Base-by-base conservation (phyloP, 768 basidiomycete genomes). In the Mycena maculata region DNA sequence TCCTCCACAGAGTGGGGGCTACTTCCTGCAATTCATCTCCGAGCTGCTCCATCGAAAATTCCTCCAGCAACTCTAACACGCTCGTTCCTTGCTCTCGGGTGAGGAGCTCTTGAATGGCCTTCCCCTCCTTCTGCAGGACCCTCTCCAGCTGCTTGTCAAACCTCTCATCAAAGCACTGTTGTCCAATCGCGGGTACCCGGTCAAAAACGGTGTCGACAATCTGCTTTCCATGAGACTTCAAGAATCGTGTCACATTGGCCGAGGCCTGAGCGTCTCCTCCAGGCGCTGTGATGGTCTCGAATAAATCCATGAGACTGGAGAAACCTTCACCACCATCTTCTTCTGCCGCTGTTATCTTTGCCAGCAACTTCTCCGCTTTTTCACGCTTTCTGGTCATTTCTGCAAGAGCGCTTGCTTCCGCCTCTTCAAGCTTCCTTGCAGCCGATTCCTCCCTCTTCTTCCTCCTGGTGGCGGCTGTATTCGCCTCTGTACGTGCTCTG, bases 31-130 rank as follows among this genome's bases (percentile, higher is more conserved):
- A 18, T 9, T 62, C 15, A 15, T 38, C 25, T 53, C 42, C 60
- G 4, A 67, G 38, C 22, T 67, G 9, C 44, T 54, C 60, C 66
- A 67, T 62, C 2, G 59, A 61, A 15, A 67, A 67, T 6, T 36
- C 36, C 20, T 61, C 33, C 31, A 67, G 27, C 27, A 62, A 33
- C 23, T 57, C 38, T 12, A 42, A 6, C 4, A 48, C 31, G 7
- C 42, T 41, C 4, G 65, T 62, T 10, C 3, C 16, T 15, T 4
- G 15, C 8, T 22, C 30, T 8, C 60, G 53, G 1, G 66, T 63
- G 7, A 68, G 33, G 25, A 48, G 45, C 1, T 44, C 54, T 45
- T 68, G 66, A 10, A 68, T 68, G 0, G 66, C 66, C 27, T 57
- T 42, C 5, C 66, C 66, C 31, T 68, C 67, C 31, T 25, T 13